Percentiles rank a stretch among this genome's conserved stretches.
These are phyloP conservation scores for Yamadazyma akitaensis DNA, from an alignment of 805 yeast species.

Conservation along the genomic window DNA sequence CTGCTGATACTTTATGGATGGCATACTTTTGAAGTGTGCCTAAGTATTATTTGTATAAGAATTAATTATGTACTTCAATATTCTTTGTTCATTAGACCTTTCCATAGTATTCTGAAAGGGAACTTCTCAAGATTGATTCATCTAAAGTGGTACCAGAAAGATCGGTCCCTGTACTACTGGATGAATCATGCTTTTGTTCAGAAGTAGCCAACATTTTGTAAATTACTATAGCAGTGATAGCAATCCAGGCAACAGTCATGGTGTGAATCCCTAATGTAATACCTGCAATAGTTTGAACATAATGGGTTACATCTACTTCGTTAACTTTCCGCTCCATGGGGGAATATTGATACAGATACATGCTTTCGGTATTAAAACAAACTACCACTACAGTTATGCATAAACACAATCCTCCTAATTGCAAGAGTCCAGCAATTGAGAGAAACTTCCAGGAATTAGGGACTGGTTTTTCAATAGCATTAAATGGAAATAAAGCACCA, in stretches of 20 bases:
- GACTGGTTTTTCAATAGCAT: slow-evolving; percentile 13
- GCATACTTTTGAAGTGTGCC: slow-evolving; percentile 62
- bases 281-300: slow-evolving; percentile 23
- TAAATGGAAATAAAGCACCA: slow-evolving; percentile 19
- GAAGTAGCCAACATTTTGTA: neutral
- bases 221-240: neutral
- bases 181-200: neutral
- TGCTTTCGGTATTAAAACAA: slow-evolving; percentile 20
- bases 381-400: slow-evolving; percentile 16
- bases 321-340: slow-evolving; percentile 4
- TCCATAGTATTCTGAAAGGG: neutral
- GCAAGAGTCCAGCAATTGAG: slow-evolving; percentile 16
- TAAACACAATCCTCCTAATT: slow-evolving; percentile 19
- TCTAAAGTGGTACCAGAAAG: neutral
- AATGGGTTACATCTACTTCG: slow-evolving; percentile 26
- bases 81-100: neutral
- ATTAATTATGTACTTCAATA: neutral
- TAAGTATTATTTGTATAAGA: too few relatives aligned
- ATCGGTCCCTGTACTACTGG: neutral
- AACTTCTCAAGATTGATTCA: neutral
- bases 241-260: neutral
- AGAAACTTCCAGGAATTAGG: neutral
- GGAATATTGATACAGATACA: slow-evolving; percentile 25
- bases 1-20: slow-evolving; percentile 92
- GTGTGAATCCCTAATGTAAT: slow-evolving; percentile 16